Percentiles rank a stretch among this genome's conserved stretches.
phyloP scores from a whole-genome alignment of 2,329 filamentous ascomycete species.

The Dactylellina parvicollis region DNA sequence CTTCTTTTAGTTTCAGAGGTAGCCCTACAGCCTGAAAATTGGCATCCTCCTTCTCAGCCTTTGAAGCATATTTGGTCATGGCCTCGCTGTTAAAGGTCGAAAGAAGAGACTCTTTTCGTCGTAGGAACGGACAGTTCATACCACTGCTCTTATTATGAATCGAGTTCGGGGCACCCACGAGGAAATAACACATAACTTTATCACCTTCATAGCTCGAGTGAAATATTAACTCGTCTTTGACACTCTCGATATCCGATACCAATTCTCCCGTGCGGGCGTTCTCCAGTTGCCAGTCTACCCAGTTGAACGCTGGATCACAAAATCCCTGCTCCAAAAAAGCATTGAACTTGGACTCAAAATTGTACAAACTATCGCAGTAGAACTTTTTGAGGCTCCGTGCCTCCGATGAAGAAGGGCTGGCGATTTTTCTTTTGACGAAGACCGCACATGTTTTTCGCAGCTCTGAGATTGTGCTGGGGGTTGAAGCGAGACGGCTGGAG shows the following conservation, averaged over 20 bases:
- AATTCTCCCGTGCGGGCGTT: background rate
- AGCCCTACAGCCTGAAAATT: no score
- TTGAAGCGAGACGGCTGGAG: background rate
- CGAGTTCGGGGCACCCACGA: background rate
- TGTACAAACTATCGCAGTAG: background rate
- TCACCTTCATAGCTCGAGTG: background rate
- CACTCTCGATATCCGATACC: background rate
- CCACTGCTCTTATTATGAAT: background rate
- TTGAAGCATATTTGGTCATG: no score
- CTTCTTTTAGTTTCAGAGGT: no score
- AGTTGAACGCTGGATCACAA: background rate
- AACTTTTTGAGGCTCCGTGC: background rate
- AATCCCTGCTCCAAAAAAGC: background rate
- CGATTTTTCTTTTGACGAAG: background rate
- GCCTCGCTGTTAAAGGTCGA: no score
- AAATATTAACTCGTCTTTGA: background rate
- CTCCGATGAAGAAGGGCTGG: background rate
- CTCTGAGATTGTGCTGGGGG: background rate
- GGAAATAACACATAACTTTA: background rate
- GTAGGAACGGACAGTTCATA: no score
- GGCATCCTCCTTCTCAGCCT: no score
- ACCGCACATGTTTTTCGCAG: background rate
- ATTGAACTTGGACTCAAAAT: background rate
- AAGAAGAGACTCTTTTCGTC: no score
- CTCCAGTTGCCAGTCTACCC: background rate